Conservation (phyloP, 1,139 yeast genomes). For the Fermentozyma sake region DNA sequence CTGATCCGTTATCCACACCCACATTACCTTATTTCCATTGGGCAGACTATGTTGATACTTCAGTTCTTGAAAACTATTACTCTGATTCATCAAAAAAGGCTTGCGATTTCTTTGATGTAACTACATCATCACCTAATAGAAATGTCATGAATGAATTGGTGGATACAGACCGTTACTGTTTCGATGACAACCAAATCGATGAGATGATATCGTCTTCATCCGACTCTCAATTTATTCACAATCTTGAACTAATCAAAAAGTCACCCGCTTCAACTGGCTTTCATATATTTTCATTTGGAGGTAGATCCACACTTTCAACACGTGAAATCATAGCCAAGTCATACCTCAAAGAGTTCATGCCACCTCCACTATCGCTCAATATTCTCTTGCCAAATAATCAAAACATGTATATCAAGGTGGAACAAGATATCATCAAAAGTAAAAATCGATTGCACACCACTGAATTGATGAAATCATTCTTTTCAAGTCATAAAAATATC, state of each 20-base stretch:
- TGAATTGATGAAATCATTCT: slow-evolving; percentile 3
- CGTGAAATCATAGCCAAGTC: slow-evolving; percentile 34
- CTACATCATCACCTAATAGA: slow-evolving; percentile 10
- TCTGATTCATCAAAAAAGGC: slow-evolving; percentile 12
- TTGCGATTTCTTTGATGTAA: slow-evolving; percentile 22
- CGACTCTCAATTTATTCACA: slow-evolving; percentile 2
- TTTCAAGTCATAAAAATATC: no score
- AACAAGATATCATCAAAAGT: slow-evolving; percentile 8
- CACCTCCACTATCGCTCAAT: slow-evolving; percentile 35
- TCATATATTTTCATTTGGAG: slow-evolving; percentile 32
- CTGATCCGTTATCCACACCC: slow-evolving; percentile 3
- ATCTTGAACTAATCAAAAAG: slow-evolving; percentile 5
- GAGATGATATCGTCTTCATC: background rate
- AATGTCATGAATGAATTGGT: slow-evolving; percentile 17
- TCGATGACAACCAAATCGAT: slow-evolving; percentile 23
- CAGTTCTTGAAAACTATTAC: slow-evolving; percentile 18
- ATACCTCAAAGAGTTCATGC: slow-evolving; percentile 41
- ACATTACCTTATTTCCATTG: slow-evolving; percentile 31
- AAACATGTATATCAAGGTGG: slow-evolving; percentile 9
- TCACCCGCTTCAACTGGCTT: slow-evolving; percentile 25
- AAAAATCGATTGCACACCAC: slow-evolving; percentile 6
- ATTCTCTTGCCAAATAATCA: slow-evolving; percentile 18
- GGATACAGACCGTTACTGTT: slow-evolving; percentile 20
- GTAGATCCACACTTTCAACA: slow-evolving; percentile 23
- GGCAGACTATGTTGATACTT: slow-evolving; percentile 32